Evolutionary conservation across 1,139 yeast species (phyloP), one percentile per base, ranked within the genome.

Genomic region (Candida albicans): DNA sequence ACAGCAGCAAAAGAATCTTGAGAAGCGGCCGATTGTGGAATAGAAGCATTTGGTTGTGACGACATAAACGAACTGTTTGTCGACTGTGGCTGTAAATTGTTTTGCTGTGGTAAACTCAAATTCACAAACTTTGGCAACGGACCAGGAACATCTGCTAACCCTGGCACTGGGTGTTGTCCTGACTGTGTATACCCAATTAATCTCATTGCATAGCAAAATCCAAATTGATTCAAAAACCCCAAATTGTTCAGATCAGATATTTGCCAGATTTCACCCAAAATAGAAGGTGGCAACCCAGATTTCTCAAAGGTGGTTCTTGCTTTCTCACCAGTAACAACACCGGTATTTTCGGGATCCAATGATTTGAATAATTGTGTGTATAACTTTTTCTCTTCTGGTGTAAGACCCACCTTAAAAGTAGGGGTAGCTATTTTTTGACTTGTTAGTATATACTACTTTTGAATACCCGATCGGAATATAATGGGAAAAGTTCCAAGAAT

Each of bases 201-300:
- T 62, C 99, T 79, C 81, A 93, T 77, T 26, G 97, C 96, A 45
- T 82, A 76, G 50, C 88, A 80, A 65, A 95, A 95, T 24, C 93
- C 93, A 50, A 78, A 75, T 59, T 84, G 90, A 53, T 87, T 85
- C 53, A 95, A 73, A 60, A 85, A 87, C 0, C 99, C 99, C 53
- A 83, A 76, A 65, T 89, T 90, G 50, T 82, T 84, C 14, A 79
- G 77, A 66, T 93, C 99, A 12, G 96, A 91, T 38, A 87, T 62
- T 62, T 88, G 95, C 99, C 99, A 95, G 48, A 95, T 84, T 62
- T 90, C 95, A 4, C 97, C 96, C 41, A 93, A 71, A 32, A 80
- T 70, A 14, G 82, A 74, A 2, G 95, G 85, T 7, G 95, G 84
- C 43, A 93, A 75, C 0, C 96, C 95, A 2, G 96, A 84, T 48